Evolutionary conservation across 345 rosid species (phyloP), one percentile per base, ranked within the genome.

Genomic region (Euphorbia lathyris): DNA sequence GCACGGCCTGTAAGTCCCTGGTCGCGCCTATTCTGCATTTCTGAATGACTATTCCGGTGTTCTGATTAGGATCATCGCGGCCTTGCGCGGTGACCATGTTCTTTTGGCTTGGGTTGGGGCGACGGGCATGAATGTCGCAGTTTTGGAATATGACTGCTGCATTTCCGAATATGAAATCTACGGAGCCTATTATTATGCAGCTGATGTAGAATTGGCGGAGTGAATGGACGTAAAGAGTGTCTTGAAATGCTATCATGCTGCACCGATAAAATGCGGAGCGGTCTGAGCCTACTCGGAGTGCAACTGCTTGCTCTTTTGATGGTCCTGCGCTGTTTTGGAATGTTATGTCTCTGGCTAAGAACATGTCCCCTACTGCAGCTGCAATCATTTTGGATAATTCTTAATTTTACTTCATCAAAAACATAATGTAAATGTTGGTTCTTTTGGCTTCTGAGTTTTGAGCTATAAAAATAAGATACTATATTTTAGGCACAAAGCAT

Each of bases 41-140:
- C 27, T 89, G 97, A 72, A 91, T 86, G 40, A 86, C 93, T 3
- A 87, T 89, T 16, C 81, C 83, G 25, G 97, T 91, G 76, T 86
- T 89, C 56, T 89, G 84, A 65, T 87, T 89, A 1, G 91, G 86
- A 70, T 89, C 92, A 0, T 78, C 70, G 1, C 93, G 85, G 26
- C 91, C 97, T 68, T 91, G 97, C 3, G 93, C 97, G 0, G 95
- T 91, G 43, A 87, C 90, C 88, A 89, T 85, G 84, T 87, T 89
- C 67, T 62, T 83, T 66, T 91, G 97, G 65, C 78, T 69, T 0
- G 91, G 66, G 36, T 81, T 83, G 29, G 93, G 93, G 14, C 72
- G 68, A 5, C 97, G 90, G 17, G 92, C 91, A 6, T 81, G 86
- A n/a, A 91, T 86, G 67, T 87, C 90, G 20, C 93, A 89, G 76